Evolutionary conservation across 208 protist genomes (phyloP), one percentile per base, ranked within the genome.

Genomic region (Acanthamoeba lenticulata): DNA sequence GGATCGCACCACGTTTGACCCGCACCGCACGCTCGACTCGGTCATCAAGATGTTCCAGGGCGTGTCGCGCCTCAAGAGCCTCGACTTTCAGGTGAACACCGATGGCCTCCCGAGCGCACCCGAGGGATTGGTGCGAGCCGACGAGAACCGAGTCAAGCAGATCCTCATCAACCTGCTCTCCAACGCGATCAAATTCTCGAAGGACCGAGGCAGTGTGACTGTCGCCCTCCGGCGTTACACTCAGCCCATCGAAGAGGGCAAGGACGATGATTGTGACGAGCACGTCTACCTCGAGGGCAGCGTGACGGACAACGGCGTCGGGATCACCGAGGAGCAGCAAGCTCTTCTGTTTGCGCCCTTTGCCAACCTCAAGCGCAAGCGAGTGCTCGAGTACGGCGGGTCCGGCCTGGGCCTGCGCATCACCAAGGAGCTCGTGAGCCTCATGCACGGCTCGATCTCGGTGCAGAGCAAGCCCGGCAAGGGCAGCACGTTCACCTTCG

Each of bases 261-360:
- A 6, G 15, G 67, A 79, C 69, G 11, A 72, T n/a, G 34, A n/a
- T n/a, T n/a, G 38, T 15, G 65, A 42, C 9, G 65, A 5, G 29
- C 5, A 74, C 21, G 83, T 45, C 24, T 45, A 67, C 45, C 45
- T 90, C 11, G 29, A 45, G 47, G 83, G 45, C 55, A 34, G 55
- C 19, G 49, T 90, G 32, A 36, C 13, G 40, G 96, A 97, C 69
- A n/a, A 9, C 7, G 83, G 83, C 1, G 13, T 90, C 1, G 83
- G 83, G 11, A 90, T 90, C 47, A 32, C 83, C 34, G 83, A 57
- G 49, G 83, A 90, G 21, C n/a, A 94, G 19, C 95, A 93, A 24
- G 77, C 69, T 2, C 32, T 83, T 24, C 60, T 97, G 11, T 97
- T 90, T 32, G 42, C 45, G 0, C 45, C 49, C 0, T 90, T 90